Evolutionary conservation across 2,329 filamentous ascomycete species (phyloP).

Genomic region (Atkinsonella hypoxylon): DNA sequence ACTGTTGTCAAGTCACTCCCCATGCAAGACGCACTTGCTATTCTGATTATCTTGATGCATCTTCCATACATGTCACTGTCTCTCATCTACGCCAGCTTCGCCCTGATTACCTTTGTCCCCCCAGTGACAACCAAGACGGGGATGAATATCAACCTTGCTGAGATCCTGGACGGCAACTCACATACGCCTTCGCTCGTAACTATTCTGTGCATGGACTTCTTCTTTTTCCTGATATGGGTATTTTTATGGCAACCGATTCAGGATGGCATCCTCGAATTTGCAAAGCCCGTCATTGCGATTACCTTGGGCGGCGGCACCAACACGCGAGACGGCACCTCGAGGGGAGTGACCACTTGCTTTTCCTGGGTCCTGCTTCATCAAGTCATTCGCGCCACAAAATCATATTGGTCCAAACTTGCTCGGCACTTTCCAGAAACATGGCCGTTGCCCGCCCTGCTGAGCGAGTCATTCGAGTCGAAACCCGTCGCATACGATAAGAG

Average conservation of each 20-base stretch:
- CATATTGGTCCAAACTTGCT: constrained; percentile 34
- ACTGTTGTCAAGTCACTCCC: constrained; percentile 86
- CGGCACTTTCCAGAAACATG: constrained; percentile 35
- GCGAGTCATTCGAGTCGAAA: constrained; percentile 33
- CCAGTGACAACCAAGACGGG: constrained; percentile 68
- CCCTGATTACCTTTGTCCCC: constrained; percentile 83
- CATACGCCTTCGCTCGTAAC: constrained; percentile 79
- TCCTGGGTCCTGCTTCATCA: constrained; percentile 51
- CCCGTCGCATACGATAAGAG: constrained; percentile 40
- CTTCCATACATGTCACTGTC: constrained; percentile 80
- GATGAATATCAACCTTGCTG: constrained; percentile 71
- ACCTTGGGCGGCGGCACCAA: constrained; percentile 74
- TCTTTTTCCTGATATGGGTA: constrained; percentile 76
- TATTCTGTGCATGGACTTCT: constrained; percentile 69
- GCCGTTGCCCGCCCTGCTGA: constrained; percentile 30
- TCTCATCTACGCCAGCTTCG: constrained; percentile 83
- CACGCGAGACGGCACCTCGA: constrained; percentile 54
- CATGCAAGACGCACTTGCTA: constrained; percentile 88
- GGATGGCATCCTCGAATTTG: constrained; percentile 77
- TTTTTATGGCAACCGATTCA: constrained; percentile 81
- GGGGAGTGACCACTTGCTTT: constrained; percentile 60
- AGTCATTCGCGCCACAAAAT: constrained; percentile 35
- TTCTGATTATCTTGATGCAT: constrained; percentile 90
- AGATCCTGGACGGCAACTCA: constrained; percentile 80
- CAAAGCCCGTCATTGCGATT: constrained; percentile 86